Conservation (phyloP, 1,284 basidiomycete species). For the Ustilago sp. region DNA sequence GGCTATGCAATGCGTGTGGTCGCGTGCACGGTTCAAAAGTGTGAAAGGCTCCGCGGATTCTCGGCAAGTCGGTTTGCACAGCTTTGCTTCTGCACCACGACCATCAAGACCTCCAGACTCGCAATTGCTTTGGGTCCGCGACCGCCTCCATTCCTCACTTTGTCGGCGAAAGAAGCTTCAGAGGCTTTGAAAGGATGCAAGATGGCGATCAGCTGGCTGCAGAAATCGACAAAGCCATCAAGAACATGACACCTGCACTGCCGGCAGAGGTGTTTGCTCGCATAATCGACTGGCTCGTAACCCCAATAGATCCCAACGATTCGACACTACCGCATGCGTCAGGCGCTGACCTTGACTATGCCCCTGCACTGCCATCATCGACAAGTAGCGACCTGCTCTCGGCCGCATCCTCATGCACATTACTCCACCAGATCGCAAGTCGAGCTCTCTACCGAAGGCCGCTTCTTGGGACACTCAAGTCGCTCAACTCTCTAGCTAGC, state of each 20-base stretch:
- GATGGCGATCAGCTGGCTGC: not conserved
- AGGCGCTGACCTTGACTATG: conserved; percentile 16
- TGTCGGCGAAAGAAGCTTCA: not conserved
- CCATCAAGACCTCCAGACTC: not conserved
- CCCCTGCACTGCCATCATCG: conserved; percentile 16
- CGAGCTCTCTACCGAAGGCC: conserved; percentile 17
- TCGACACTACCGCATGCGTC: conserved; percentile 33
- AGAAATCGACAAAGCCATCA: not conserved
- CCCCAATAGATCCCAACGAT: conserved; percentile 19
- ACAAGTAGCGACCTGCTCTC: conserved; percentile 21
- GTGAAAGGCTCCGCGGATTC: conserved; percentile 7
- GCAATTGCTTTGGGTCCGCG: not conserved
- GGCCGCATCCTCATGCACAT: conserved; percentile 14
- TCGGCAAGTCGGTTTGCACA: not conserved
- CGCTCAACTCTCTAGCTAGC: conserved; percentile 24
- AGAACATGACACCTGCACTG: conserved; percentile 18
- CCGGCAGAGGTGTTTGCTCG: conserved; percentile 34
- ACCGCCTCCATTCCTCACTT: not conserved
- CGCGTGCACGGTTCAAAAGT: conserved; percentile 2
- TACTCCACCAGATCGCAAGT: conserved; percentile 21
- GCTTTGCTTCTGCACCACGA: conserved; percentile 1
- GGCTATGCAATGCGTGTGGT: conserved; percentile 8
- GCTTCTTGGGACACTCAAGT: conserved; percentile 27
- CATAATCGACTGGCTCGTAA: conserved; percentile 28
- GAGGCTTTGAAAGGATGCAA: not conserved